Base-by-base conservation (phyloP, 345 rosid species). In the Eutrema heterophyllum region DNA sequence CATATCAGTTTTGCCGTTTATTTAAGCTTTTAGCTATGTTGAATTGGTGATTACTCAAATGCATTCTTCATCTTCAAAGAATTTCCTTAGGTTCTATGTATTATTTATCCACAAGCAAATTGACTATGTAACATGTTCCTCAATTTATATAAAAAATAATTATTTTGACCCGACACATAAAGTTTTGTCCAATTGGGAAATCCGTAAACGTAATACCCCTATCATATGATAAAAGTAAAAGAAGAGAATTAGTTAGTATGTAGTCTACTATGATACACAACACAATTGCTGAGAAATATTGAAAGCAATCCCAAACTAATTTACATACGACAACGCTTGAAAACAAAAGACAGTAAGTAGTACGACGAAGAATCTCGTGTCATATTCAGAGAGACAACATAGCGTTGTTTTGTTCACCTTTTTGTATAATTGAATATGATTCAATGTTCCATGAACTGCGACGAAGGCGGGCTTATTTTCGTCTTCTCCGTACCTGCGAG, bases 401-500 rank as follows among this genome's bases (percentile, higher is more conserved):
- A 54, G 0, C 39, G 12, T 63, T 69, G 59, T 55, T 53, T 9
- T 63, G 70, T 62, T 75, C 73, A 58, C 55, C 73, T 67, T 57
- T 33, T 24, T 27, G 48, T 76, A 12, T 74, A 43, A 24, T 40
- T 5, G 56, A 33, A 61, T 18, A 61, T 24, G 27, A 29, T 64
- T 77, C 64, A 77, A 71, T 77, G 83, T 82, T 92, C 98, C 99
- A 92, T 92, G 84, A 83, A 85, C 59, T 95, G 97, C 5, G 85
- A 82, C 9, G 87, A 63, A 35, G 98, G 99, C 18, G 99, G 96
- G 67, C 87, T 86, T 60, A 83, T 85, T 81, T 80, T 84, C 12
- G 94, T 87, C 89, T 87, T 92, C 84, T 85, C 97, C 6, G 74
- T 74, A 78, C 87, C 98, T 90, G 90, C 80, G 65, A 73, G n/a